Base-by-base conservation (phyloP, 441 rosid genomes). In the Codiaeum variegatum region DNA sequence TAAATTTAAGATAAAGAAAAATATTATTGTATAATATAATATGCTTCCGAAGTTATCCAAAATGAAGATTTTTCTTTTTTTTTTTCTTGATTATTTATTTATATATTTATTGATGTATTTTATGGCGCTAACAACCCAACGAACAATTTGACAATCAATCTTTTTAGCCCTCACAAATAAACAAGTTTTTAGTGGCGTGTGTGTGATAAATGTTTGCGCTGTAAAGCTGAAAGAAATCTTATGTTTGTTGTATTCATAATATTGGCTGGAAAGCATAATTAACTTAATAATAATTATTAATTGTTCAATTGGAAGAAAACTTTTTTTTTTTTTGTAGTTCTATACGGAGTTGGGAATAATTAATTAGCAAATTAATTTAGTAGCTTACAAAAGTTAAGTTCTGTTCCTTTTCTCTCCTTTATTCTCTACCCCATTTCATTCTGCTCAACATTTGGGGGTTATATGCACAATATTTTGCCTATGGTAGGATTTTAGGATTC, bases 31-130 rank as follows among this genome's bases (percentile, higher is more conserved):
- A 38, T 11, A n/a, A n/a, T n/a, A n/a, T n/a, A n/a, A n/a, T n/a
- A 38, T 38, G 69, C 10, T 31, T 34, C 21, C 44, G 51, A 19
- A 72, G 16, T 40, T 49, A 71, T 62, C 73, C 69, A 29, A 15
- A 49, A 49, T 47, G 59, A 46, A 40, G 26, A 28, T 63, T 63
- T 19, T 38, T 31, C 4, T 5, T 38, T 36, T 34, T 7, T 62
- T 1, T 19, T 5, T 8, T 19, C 21, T 21, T 62, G 13, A 31
- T 13, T 12, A 60, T 60, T 31, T 19, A 29, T 15, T 24, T 5
- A 6, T 31, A n/a, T n/a, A n/a, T n/a, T n/a, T n/a, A n/a, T n/a
- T n/a, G n/a, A n/a, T n/a, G n/a, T n/a, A n/a, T 18, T 16, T 3
- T 62, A 1, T 32, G 19, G 0, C 34, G 44, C 15, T 62, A 19